Evolutionary conservation across 208 protist species (phyloP).

Genomic region (Plasmodiophora brassicae): DNA sequence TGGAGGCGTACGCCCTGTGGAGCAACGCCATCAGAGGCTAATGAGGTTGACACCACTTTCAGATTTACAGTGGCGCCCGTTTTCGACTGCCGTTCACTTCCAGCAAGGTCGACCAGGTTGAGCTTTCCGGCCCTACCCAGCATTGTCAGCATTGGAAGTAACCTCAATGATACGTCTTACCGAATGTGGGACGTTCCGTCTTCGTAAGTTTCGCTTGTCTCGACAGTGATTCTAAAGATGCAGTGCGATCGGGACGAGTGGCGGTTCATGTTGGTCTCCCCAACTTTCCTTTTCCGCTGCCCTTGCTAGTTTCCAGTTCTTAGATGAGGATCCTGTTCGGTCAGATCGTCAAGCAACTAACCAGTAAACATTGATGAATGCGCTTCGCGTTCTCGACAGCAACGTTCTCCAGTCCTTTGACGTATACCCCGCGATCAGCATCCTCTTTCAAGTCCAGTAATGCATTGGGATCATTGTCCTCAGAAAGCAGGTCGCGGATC

Average conservation of each 20-base stretch:
- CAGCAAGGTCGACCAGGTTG: slow-evolving; percentile 59
- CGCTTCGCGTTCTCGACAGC: slow-evolving; percentile 14
- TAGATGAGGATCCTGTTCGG: no score
- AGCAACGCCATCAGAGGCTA: background rate
- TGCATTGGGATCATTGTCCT: slow-evolving; percentile 40
- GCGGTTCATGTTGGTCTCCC: slow-evolving; percentile 75
- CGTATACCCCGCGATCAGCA: slow-evolving; percentile 47
- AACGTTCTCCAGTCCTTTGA: slow-evolving; percentile 39
- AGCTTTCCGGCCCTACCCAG: slow-evolving; percentile 52
- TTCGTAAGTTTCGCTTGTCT: slow-evolving; percentile 43
- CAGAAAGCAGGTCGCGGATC: slow-evolving; percentile 16
- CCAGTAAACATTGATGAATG: background rate
- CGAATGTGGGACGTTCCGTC: slow-evolving; percentile 38
- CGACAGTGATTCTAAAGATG: slow-evolving; percentile 60
- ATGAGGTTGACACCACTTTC: background rate
- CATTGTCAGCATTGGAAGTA: no score
- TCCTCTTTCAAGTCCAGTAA: slow-evolving; percentile 50
- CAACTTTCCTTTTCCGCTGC: slow-evolving; percentile 67
- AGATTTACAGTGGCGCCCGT: slow-evolving; percentile 71
- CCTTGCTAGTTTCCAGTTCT: no score
- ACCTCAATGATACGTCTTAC: no score
- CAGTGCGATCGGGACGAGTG: slow-evolving; percentile 67
- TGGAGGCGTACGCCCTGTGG: slow-evolving; percentile 56
- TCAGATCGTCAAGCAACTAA: slow-evolving; percentile 50
- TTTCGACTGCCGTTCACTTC: slow-evolving; percentile 58